phyloP scores from a whole-genome alignment of 208 protist species.

The Trypanosoma platydactyli region DNA sequence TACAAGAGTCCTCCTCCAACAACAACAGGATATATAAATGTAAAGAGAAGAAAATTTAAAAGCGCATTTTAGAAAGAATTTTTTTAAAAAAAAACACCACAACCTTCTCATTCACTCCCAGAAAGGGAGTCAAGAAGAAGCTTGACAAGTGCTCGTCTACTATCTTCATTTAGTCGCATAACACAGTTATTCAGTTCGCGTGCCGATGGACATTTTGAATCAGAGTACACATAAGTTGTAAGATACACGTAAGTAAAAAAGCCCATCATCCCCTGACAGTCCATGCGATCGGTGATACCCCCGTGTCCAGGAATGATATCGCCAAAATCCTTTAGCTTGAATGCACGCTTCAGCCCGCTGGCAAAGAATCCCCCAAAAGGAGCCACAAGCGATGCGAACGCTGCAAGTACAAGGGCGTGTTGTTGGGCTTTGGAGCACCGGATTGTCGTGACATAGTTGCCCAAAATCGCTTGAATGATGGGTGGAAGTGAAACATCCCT shows the following conservation, averaged over 20 bases:
- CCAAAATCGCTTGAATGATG: conserved; percentile 56
- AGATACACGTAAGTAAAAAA: conserved; percentile 92
- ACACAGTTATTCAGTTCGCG: conserved; percentile 55
- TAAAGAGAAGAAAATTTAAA: conserved; percentile 1
- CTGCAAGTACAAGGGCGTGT: conserved; percentile 94
- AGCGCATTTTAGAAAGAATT: not conserved
- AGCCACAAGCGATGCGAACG: conserved; percentile 95
- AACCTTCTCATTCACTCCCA: not conserved
- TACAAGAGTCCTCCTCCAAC: no score
- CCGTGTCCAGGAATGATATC: conserved; percentile 98
- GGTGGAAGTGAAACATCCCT: conserved; percentile 49
- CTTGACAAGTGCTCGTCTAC: conserved; percentile 42
- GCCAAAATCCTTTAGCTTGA: conserved; percentile 98
- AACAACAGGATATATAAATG: no score
- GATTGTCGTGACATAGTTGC: conserved; percentile 43
- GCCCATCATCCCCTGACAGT: conserved; percentile 97
- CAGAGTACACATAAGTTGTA: conserved; percentile 67
- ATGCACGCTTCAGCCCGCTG: conserved; percentile 97
- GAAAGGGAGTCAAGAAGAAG: conserved; percentile 36
- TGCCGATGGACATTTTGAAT: conserved; percentile 46
- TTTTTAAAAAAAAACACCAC: not conserved
- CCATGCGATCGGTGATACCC: conserved; percentile 97
- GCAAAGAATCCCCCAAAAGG: conserved; percentile 99
- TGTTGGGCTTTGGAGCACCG: conserved; percentile 82
- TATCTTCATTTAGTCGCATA: conserved; percentile 34